Base-by-base conservation (phyloP, 83 land plant species). In the Picea mariana region DNA sequence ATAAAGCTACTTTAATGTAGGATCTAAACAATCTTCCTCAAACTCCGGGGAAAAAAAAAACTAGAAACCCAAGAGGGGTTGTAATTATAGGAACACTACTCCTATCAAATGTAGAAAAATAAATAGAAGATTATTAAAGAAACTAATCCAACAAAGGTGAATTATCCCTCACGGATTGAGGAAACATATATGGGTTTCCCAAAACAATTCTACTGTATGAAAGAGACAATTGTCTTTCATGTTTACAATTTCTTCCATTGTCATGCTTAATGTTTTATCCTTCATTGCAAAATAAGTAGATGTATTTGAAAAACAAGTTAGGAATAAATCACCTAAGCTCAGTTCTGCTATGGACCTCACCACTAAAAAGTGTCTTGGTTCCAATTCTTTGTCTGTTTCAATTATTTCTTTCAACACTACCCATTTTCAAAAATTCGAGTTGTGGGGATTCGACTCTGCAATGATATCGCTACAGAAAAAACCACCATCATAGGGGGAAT, bases 111-210 rank as follows among this genome's bases (percentile, higher is more conserved):
- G 81, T 86, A 80, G 84, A 95, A 20, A 83, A 23, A 6, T 78
- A 26, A 24, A 68, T 52, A 1, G 86, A 79, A 8, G 89, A 93
- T 81, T 91, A 92, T 0, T 89, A 82, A 49, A 93, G 86, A 44
- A 97, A 77, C 80, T 91, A 67, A 5, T 85, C 80, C 81, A 92
- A 73, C 69, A 93, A 71, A 9, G 87, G 85, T 21, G 87, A 76
- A 27, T 61, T 82, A 6, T 40, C 79, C 18, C 38, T 27, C 40
- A 1, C 68, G 16, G 87, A 77, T 3, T 78, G 77, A n/a, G 90
- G 87, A 82, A 96, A 96, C 86, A 93, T 88, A 47, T 88, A 94
- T 2, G 99, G 93, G 81, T 97, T 95, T 24, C 82, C 91, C 62
- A 95, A 80, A 77, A 91, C 91, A 78, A 95, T 96, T 66, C 92